Conservation (phyloP, 176 grass and related monocot species). For the Lolium perenne region DNA sequence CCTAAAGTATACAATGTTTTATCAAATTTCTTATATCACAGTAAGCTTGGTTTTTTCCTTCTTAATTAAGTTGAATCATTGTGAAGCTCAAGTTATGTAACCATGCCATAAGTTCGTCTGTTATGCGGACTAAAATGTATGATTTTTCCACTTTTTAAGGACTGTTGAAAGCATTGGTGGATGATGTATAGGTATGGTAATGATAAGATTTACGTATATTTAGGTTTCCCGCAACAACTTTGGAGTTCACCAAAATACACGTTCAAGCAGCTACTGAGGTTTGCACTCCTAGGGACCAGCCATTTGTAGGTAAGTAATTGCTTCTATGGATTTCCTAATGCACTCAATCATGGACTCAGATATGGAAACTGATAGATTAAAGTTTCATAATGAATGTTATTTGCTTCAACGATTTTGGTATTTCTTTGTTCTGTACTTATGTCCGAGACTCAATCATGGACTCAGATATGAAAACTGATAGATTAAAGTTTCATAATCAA, state of each 20-base stretch:
- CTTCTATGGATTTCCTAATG: neutral
- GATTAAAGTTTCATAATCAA: neutral
- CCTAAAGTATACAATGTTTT: neutral
- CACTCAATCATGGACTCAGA: neutral
- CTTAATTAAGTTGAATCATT: neutral
- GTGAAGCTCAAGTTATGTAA: neutral
- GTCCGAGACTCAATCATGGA: neutral
- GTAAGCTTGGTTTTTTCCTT: neutral
- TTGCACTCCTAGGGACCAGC: neutral
- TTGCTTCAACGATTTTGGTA: neutral
- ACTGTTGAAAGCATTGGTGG: neutral
- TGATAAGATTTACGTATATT: neutral
- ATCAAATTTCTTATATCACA: neutral
- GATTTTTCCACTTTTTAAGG: neutral
- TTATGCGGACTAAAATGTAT: neutral
- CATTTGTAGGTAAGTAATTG: conserved; percentile 1
- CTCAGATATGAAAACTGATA: neutral
- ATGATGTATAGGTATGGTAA: neutral
- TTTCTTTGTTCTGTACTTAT: no score
- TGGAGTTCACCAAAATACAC: neutral
- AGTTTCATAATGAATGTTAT: neutral
- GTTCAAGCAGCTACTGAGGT: neutral
- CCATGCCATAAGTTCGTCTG: neutral
- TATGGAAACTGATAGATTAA: neutral
- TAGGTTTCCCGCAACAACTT: neutral